Base-by-base conservation (phyloP, 139 green algal species). In the Closterium sp. region DNA sequence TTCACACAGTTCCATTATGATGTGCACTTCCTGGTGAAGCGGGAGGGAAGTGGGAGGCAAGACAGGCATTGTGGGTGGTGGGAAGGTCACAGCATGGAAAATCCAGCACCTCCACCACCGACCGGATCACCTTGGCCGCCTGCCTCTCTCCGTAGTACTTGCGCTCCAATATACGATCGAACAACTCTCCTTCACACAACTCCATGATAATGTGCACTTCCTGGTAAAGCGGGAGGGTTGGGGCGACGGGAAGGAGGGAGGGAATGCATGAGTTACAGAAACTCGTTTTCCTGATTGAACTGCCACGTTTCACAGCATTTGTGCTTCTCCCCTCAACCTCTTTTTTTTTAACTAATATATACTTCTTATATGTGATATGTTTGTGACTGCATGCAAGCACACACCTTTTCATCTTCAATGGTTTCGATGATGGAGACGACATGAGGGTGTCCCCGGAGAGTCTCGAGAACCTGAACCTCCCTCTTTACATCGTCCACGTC, bases 101-200 rank as follows among this genome's bases (percentile, higher is more conserved):
- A 6, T 4, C 38, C 38, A 11, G 38, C 2, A 99, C 96, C 84
- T 95, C 94, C 31, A 99, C 96, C 11, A 99, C 97, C 21, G 96
- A 98, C 9, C 97, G 95, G 45, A 98, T 96, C 30, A 98, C 94
- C 10, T 89, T 86, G 9, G 98, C 97, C 34, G 98, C 98, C 87
- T 97, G 96, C 92, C 96, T 97, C 95, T 99, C 98, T 62, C 90
- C 96, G 91, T 93, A 90, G 13, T 93, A 50, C 6, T 73, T 73
- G 22, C 45, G 28, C 32, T 27, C 73, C 2, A 73, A 95, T 86
- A 99, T 99, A 31, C 96, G 90, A 91, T 99, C 97, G 95, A 98
- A 99, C n/a, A 99, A 96, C 95, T 99, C 97, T 0, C 97, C 97
- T 22, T 95, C 96, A 95, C 97, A 98, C 10, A 99, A 31, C 6